Evolutionary conservation across 2,329 filamentous ascomycete species (phyloP).

Genomic region (Curvularia eragrostidis): DNA sequence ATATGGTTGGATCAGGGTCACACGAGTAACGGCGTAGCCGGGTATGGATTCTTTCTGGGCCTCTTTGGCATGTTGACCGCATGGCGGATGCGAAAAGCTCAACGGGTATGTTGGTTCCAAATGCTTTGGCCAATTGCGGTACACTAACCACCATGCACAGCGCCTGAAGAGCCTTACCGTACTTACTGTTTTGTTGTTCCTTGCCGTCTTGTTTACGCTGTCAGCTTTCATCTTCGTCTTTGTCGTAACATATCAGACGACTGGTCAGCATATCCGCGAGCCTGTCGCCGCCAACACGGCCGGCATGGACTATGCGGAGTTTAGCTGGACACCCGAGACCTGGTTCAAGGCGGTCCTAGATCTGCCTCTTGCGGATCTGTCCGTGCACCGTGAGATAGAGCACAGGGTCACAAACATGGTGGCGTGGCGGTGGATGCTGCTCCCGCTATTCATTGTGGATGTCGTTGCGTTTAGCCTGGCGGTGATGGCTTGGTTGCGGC

Average conservation of each 20-base stretch:
- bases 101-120: slow-evolving; percentile 9
- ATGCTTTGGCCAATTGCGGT: no score
- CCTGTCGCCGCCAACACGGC: slow-evolving; percentile 30
- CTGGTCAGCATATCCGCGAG: slow-evolving; percentile 31
- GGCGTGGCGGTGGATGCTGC: slow-evolving; percentile 44
- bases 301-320: slow-evolving; percentile 29
- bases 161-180: slow-evolving; percentile 41
- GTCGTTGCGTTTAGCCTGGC: slow-evolving; percentile 28
- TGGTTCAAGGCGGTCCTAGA: slow-evolving; percentile 44
- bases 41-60: slow-evolving; percentile 43
- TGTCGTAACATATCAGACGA: slow-evolving; percentile 40
- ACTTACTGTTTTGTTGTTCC: slow-evolving; percentile 44
- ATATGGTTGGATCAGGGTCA: slow-evolving; percentile 43
- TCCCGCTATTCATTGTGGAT: slow-evolving; percentile 39
- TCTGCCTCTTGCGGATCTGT: slow-evolving; percentile 31
- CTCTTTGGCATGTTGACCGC: slow-evolving; percentile 40
- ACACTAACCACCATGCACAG: slow-evolving; percentile 16
- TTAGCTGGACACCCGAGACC: slow-evolving; percentile 44
- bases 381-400: slow-evolving; percentile 27
- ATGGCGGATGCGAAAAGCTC: slow-evolving; percentile 28
- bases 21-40: slow-evolving; percentile 38
- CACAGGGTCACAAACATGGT: slow-evolving; percentile 36
- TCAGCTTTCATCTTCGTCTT: slow-evolving; percentile 42
- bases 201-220: slow-evolving; percentile 40
- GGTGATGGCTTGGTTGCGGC: slow-evolving; percentile 26